Evolutionary conservation across 768 basidiomycete species (phyloP), one percentile per base, ranked within the genome.

Genomic region (Steccherinum ochraceum): DNA sequence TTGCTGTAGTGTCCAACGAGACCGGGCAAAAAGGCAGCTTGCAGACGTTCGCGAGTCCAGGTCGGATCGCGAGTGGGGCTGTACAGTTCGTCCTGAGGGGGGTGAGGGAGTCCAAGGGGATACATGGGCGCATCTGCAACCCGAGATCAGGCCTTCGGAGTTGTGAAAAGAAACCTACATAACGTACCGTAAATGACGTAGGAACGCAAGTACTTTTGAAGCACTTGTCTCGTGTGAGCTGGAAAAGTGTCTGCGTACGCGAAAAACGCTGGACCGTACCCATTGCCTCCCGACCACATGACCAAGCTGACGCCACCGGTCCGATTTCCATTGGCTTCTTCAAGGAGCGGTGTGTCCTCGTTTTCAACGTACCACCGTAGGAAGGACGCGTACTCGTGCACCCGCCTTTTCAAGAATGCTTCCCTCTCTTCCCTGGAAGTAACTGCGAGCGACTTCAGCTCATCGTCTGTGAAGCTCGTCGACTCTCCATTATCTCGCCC

Each of bases 231-330:
- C 40, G 3, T 23, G 39, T 47, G 16, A 23, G 18, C 3, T 21
- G 5, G 4, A 20, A 26, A 21, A 51, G 24, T 1, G 20, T 19
- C 21, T 21, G 23, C 44, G 46, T 55, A 30, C 12, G 44, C 53
- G 19, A 55, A 40, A 4, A 55, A 24, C 7, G 49, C 4, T 12
- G 43, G 11, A 1, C 35, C 13, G 2, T n/a, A 20, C 20, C 27
- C 16, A 11, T 23, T 51, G 13, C 40, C 27, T 24, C 47, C n/a
- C 19, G 53, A 55, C 53, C 53, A 55, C n/a, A 49, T 19, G n/a
- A 55, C 5, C 1, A 55, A 11, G 16, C 35, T 20, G 4, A 55
- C 19, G 2, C 53, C 53, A 4, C 53, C 53, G 16, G 24, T 19
- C 30, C 20, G 49, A 42, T 46, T 24, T 12, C 45, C 53, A 5